Conservation (phyloP, 345 rosid species). For the Acer yangbiense region DNA sequence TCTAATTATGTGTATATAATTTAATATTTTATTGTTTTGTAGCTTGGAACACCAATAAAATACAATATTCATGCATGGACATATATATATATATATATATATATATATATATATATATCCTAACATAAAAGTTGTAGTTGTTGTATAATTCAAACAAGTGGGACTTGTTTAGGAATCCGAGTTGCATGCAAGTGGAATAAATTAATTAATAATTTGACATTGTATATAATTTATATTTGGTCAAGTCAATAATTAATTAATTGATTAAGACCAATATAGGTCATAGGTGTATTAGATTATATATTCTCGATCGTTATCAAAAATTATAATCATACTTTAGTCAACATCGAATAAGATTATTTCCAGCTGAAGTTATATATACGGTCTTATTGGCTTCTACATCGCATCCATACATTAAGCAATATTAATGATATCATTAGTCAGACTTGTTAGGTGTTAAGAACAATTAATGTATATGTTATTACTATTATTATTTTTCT, state of each 20-base stretch:
- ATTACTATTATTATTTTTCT: neutral
- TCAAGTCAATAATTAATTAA: neutral
- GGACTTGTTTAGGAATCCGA: neutral
- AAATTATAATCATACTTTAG: neutral
- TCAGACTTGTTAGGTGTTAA: no score
- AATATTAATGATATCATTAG: no score
- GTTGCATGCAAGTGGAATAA: conserved; percentile 5
- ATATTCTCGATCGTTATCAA: neutral
- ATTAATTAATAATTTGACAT: neutral
- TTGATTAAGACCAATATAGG: neutral
- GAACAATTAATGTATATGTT: neutral
- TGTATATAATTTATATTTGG: neutral
- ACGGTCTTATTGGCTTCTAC: neutral
- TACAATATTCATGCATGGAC: neutral
- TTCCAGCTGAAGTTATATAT: neutral
- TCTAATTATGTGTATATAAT: neutral
- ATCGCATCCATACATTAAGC: neutral
- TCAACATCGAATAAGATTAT: conserved; percentile 4
- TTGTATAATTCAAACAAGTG: neutral
- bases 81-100: no score
- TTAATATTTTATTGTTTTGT: neutral
- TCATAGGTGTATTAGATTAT: neutral
- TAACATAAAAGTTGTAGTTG: neutral
- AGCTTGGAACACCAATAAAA: neutral
- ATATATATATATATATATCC: neutral